Base-by-base conservation (phyloP, 306 rosid species). In the Quercus mongolica region DNA sequence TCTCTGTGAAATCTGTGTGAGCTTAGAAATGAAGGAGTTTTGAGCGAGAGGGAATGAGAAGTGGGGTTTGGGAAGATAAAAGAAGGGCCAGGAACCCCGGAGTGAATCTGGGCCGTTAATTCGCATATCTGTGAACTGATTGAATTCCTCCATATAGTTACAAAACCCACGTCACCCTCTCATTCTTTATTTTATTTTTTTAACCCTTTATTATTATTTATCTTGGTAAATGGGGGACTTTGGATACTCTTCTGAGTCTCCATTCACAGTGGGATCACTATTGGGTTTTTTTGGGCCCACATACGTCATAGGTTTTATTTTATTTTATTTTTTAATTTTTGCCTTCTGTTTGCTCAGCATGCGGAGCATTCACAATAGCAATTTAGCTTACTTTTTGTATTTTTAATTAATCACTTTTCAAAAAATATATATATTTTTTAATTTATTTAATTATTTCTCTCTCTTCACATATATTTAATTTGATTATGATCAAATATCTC, bases 91-190 rank as follows among this genome's bases (percentile, higher is more conserved):
- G 80, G 78, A 75, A 90, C 71, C 58, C 71, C 74, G 94, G 93
- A 88, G 81, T 62, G 68, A 74, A 88, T 91, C 88, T 83, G 28
- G 76, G 41, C 91, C 97, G 91, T 89, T 79, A 80, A 82, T 85
- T 74, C 35, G 1, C 26, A 21, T 35, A 9, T 18, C n/a, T 11
- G 76, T 38, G 76, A 61, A 68, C 12, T 65, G 76, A 58, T 75
- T 41, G 46, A 41, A 2, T 7, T 83, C 84, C 61, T 41, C 74
- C 79, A 71, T 78, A 74, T 68, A 73, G 63, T 61, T 54, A 79
- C 69, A 41, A 85, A 70, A 77, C 28, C 82, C 82, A 81, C 86
- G 89, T 81, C 91, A 88, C 46, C 78, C 62, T 12, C 79, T 63
- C 71, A 64, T 59, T 73, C 75, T 70, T 38, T 20, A 30, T 26